Evolutionary conservation across 1,284 basidiomycete genomes (phyloP), one percentile per base, ranked within the genome.

Genomic region (Cryptococcus sp.): DNA sequence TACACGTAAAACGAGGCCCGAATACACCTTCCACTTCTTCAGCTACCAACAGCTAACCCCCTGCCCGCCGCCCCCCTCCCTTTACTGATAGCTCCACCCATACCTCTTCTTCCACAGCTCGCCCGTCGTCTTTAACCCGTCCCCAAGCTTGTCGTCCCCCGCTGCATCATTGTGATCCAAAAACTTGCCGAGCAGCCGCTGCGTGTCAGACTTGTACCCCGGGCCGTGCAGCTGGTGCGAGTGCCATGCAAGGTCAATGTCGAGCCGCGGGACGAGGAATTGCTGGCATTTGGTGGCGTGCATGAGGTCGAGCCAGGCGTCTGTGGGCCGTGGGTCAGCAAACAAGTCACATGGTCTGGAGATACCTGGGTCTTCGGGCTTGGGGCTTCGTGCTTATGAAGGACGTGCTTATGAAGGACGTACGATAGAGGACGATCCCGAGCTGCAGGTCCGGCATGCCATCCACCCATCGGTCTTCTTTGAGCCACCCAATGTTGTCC

Each of bases 211-310:
- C 49, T 62, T 53, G 53, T 76, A 77, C 7, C 56, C 39, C 3
- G 44, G 50, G 3, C 62, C 64, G 39, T 61, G 56, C 20, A 77
- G 69, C 54, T 77, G 71, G 53, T 77, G 76, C 6, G 76, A 76
- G 47, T 73, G 72, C 76, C 75, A 76, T 7, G 68, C 68, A 21
- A 76, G 62, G 52, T 76, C 73, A 49, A 77, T 74, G 50, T 76
- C 75, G 23, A 69, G 47, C 3, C 67, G 61, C 15, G 62, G 62
- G 8, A 65, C 62, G 20, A 70, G 59, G 45, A 61, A 65, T 15
- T 50, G 37, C 16, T 49, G 51, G 15, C 28, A 38, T 48, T 56
- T n/a, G 36, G 57, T 63, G 2, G 66, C 52, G 15, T 58, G 49
- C 56, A 66, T 65, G 42, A 74, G 58, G 48, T 74, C 70, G 18